A percentile compares a stretch with the other conserved stretches of the same genome.
These are phyloP conservation scores for Paramecium sexaurelia DNA, from an alignment of 73 alveolate genomes.

Conservation along the genomic window DNA sequence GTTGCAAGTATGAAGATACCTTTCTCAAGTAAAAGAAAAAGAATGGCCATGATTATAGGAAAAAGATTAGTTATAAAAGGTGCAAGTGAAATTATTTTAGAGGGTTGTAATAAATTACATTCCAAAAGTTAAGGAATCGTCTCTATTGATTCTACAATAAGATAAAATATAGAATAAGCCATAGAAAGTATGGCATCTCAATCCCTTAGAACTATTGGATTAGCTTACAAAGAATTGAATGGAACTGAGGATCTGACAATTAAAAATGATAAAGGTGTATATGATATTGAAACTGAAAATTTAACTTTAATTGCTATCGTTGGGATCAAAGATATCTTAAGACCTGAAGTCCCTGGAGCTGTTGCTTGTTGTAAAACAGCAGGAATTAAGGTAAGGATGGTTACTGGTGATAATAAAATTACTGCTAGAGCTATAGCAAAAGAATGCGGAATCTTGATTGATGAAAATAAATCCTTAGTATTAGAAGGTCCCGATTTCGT, in stretches of 20 bases:
- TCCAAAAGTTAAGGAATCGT: slow-evolving; percentile 70
- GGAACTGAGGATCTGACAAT: slow-evolving; percentile 68
- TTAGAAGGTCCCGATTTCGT: slow-evolving; percentile 84
- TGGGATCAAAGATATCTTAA: slow-evolving; percentile 84
- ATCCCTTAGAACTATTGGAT: slow-evolving; percentile 73
- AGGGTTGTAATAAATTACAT: slow-evolving; percentile 72
- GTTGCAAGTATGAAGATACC: slow-evolving; percentile 69
- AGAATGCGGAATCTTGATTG: slow-evolving; percentile 80
- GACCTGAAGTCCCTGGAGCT: slow-evolving; percentile 86
- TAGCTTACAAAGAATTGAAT: slow-evolving; percentile 68
- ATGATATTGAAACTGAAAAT: slow-evolving; percentile 73
- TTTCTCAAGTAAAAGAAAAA: slow-evolving; percentile 78
- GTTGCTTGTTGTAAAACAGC: slow-evolving; percentile 84
- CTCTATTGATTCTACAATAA: slow-evolving; percentile 60
- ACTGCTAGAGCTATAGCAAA: slow-evolving; percentile 92
- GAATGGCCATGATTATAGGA: slow-evolving; percentile 74
- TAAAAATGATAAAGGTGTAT: slow-evolving; percentile 71
- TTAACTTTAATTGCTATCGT: slow-evolving; percentile 75
- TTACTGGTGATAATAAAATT: slow-evolving; percentile 89
- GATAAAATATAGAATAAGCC: slow-evolving; percentile 59
- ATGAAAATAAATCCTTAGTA: slow-evolving; percentile 24
- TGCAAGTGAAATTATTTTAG: slow-evolving; percentile 79
- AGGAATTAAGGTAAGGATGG: slow-evolving; percentile 92
- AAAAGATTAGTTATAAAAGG: slow-evolving; percentile 78
- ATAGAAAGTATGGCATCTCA: slow-evolving; percentile 75